Evolutionary conservation across 2,329 filamentous ascomycete genomes (phyloP), one percentile per base, ranked within the genome.

Genomic region (Thielaviopsis musarum): DNA sequence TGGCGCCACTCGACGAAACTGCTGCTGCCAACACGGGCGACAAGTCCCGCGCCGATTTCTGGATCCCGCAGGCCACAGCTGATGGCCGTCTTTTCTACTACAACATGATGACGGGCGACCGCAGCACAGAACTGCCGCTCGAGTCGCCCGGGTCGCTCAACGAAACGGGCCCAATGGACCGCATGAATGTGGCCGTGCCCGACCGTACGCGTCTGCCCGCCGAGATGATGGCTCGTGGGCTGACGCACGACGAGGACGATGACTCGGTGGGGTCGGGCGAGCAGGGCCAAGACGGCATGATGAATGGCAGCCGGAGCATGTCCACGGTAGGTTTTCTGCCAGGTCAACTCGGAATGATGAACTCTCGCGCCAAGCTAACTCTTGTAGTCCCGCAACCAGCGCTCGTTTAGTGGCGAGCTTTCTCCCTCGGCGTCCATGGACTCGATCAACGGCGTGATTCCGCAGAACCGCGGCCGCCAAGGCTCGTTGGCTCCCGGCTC

Each of bases 51-150:
- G 90, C 91, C 53, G 91, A 94, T 64, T 98, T 95, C 69, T 98
- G 93, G 93, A 95, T 98, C 65, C 93, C 93, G 19, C 93, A 98
- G 74, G 93, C 91, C 15, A 98, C 93, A 0, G 82, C 88, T 1
- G 91, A 97, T 69, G 93, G 93, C 58, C 81, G 91, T 60, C 73
- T 98, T 24, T 98, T 94, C 72, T 98, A 97, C 73, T 97, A 95
- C 78, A 98, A 98, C 71, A 97, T 91, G 63, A 83, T 96, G 74
- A 98, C 93, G 0, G 91, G 91, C 59, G 89, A 94, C 67, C 94
- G 88, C 68, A 94, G 88, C 63, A 93, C 91, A 82, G 93, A 98
- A 69, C 75, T 98, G 62, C 93, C 93, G 1, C 77, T 98, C 26
- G 93, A 98, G 70, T 91, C 91, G 17, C 91, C 93, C 1, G 83